Conservation (phyloP, 2,329 filamentous ascomycete genomes). For the Talaromyces sp. region DNA sequence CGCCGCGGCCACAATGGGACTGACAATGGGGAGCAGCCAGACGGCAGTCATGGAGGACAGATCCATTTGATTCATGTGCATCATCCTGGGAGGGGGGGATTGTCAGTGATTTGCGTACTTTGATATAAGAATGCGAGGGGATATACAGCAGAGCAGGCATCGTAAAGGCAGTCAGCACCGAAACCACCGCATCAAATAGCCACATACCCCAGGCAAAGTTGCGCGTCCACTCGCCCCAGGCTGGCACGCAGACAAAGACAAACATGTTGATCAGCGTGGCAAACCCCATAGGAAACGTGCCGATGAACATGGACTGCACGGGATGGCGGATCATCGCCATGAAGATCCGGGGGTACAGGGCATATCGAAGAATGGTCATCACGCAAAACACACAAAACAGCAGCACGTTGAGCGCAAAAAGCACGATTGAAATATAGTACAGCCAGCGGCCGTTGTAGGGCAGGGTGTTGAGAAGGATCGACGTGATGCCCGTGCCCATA, state of each 20-base stretch:
- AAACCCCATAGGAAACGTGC: constrained; percentile 64
- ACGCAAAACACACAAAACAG: constrained; percentile 32
- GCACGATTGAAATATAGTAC: constrained; percentile 33
- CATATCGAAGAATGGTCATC: constrained; percentile 58
- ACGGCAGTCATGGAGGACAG: constrained; percentile 61
- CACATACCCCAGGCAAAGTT: constrained; percentile 55
- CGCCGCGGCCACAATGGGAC: constrained; percentile 62
- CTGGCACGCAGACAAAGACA: constrained; percentile 54
- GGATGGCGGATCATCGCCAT: constrained; percentile 62
- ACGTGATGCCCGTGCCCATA: constrained; percentile 42
- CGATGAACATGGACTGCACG: constrained; percentile 64
- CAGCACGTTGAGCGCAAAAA: constrained; percentile 33
- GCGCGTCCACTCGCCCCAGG: constrained; percentile 57
- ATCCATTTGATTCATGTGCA: constrained; percentile 37
- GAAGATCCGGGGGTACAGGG: constrained; percentile 63
- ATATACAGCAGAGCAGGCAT: constrained; percentile 33
- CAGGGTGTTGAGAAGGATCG: constrained; percentile 31
- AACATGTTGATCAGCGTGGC: constrained; percentile 65
- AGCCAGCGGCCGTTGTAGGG: constrained; percentile 37
- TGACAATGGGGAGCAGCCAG: constrained; percentile 64
- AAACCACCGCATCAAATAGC: constrained; percentile 54
- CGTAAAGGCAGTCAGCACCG: constrained; percentile 51
- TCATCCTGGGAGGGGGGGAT: constrained; percentile 13
- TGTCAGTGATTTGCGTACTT: constrained; percentile 15
- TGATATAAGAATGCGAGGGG: not conserved